Base-by-base conservation (phyloP, 2,329 filamentous ascomycete genomes). In the Cladosporium cucumerinum region DNA sequence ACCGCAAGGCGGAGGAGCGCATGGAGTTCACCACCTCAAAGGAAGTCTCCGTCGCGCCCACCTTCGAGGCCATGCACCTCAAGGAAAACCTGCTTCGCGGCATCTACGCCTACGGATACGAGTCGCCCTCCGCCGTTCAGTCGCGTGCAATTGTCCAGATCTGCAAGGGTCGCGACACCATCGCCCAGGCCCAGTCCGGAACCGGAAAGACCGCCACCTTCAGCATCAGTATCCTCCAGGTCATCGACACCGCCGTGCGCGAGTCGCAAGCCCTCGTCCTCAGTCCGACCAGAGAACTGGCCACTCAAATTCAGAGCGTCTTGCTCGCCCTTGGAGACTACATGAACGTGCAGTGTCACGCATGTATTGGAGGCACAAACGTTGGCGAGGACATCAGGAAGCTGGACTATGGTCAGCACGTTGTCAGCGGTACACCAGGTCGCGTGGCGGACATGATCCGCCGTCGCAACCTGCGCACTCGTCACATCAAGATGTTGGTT, bases 371-470 rank as follows among this genome's bases (percentile, higher is more conserved):
- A 82, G 95, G 96, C 76, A 99, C 95, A 81, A 95, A 91, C 80
- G 93, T 99, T 73, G 91, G 95, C 79, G 96, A 99, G 70, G 95
- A 98, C 84, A 98, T 98, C 89, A 96, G 95, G 86, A 92, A 93
- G 74, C 92, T 99, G 70, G 88, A 93, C 80, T 93, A 97, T 67
- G 96, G 95, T 70, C 94, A 93, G 74, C 95, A 98, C 84, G 90
- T 99, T 77, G 93, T 99, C 74, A 93, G 97, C 74, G 95, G 96
- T 79, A 99, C 96, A 66, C 95, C 95, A 73, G 95, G 95, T 74
- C 96, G 96, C 90, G 95, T 99, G 74, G 91, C 96, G 57, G 95
- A 99, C 85, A 98, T 99, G 96, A 99, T 99, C 80, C 93, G 97
- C 84, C 93, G 95, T 73, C 93, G 94, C 74, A 91, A 96, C 83